Conservation (phyloP, 192 early-diverging fungal species). For the Coemansia sp. region DNA sequence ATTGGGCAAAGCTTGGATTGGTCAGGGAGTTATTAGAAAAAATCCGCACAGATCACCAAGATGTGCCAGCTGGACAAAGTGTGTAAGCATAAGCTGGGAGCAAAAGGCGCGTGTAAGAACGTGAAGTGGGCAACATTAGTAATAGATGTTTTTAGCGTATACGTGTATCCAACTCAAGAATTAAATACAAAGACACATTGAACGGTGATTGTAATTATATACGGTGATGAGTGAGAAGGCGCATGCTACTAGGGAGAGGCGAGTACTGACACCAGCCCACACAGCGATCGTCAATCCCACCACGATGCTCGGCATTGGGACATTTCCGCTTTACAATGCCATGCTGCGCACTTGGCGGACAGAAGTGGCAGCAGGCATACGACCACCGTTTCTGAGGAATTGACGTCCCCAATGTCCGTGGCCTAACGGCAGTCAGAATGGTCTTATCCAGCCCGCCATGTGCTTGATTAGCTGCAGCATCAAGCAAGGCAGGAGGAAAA, state of each 20-base stretch:
- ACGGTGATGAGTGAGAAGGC: background rate
- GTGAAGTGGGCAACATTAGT: background rate
- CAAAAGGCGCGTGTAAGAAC: background rate
- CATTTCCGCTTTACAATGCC: background rate
- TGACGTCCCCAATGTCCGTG: background rate
- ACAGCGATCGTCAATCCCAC: slow-evolving; percentile 3
- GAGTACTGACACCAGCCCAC: background rate
- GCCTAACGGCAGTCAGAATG: background rate
- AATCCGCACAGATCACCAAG: background rate
- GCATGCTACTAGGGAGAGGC: background rate
- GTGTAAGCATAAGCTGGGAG: background rate
- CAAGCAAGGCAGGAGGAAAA: background rate
- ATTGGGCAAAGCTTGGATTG: background rate
- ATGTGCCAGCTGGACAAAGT: background rate
- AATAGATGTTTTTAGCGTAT: background rate
- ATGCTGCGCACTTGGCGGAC: background rate
- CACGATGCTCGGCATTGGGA: background rate
- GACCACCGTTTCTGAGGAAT: background rate
- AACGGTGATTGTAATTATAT: background rate
- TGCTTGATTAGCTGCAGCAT: slow-evolving; percentile 5
- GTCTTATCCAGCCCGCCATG: slow-evolving; percentile 1
- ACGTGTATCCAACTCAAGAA: background rate
- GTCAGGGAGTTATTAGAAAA: background rate
- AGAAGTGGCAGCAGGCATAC: background rate
- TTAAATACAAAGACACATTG: background rate